Evolutionary conservation across 169 alveolate species (phyloP).

Genomic region (Cytauxzoon felis): DNA sequence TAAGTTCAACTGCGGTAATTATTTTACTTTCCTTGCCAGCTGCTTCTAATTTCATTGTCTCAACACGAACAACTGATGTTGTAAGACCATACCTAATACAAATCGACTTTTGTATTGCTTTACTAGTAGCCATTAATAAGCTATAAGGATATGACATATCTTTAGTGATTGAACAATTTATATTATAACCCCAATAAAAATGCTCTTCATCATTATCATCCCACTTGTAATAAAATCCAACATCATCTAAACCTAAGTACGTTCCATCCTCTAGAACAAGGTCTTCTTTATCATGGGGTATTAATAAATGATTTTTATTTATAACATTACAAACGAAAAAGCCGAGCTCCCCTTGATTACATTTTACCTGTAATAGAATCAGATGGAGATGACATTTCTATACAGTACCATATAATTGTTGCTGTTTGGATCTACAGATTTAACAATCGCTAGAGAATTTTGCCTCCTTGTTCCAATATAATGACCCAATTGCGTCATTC

Average conservation of each 20-base stretch:
- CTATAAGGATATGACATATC: slow-evolving; percentile 31
- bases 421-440: slow-evolving; percentile 25
- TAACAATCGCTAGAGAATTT: slow-evolving; percentile 17
- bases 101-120: slow-evolving; percentile 43
- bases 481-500: slow-evolving; percentile 19
- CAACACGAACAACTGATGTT: slow-evolving; percentile 52
- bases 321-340: slow-evolving; percentile 36
- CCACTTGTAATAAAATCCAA: slow-evolving; percentile 47
- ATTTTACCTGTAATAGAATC: slow-evolving; percentile 6
- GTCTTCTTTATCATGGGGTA: slow-evolving; percentile 15
- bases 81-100: slow-evolving; percentile 54
- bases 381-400: not conserved
- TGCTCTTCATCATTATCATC: slow-evolving; percentile 11
- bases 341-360: slow-evolving; percentile 58
- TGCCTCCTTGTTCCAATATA: slow-evolving; percentile 33
- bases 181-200: slow-evolving; percentile 49
- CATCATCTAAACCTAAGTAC: slow-evolving; percentile 52
- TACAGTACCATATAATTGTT: slow-evolving; percentile 47
- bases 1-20: slow-evolving; percentile 48
- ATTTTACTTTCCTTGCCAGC: slow-evolving; percentile 2
- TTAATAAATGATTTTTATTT: not conserved
- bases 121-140: slow-evolving; percentile 33
- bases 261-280: slow-evolving; percentile 38
- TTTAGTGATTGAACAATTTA: slow-evolving; percentile 21
- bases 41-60: slow-evolving; percentile 22